These are phyloP conservation scores for Cytospora mali DNA, from an alignment of 2,329 filamentous ascomycete species.

Conservation along the genomic window DNA sequence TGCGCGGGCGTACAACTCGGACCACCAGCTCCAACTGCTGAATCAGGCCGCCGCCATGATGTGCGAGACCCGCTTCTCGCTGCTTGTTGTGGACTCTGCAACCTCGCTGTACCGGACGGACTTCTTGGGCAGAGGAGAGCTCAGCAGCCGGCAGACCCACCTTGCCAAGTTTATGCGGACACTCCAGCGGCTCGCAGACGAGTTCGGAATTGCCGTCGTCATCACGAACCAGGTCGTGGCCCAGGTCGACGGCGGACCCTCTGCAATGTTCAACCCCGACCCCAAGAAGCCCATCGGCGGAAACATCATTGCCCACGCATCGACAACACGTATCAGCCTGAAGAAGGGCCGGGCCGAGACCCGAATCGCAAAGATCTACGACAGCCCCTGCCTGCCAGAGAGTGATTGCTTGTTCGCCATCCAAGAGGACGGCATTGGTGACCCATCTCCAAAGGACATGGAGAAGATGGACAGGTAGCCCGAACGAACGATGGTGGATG, in stretches of 20 bases:
- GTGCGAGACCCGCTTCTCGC: constrained; percentile 96
- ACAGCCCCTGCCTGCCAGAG: constrained; percentile 94
- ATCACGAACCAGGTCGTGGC: constrained; percentile 99
- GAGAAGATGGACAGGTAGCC: constrained; percentile 63
- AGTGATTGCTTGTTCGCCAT: constrained; percentile 97
- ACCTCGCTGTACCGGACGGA: constrained; percentile 95
- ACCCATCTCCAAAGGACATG: constrained; percentile 92
- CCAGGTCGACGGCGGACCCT: constrained; percentile 94
- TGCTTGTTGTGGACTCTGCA: constrained; percentile 94
- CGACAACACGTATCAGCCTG: constrained; percentile 88
- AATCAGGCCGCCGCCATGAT: constrained; percentile 98
- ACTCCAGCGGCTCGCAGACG: constrained; percentile 74
- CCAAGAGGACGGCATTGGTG: constrained; percentile 93
- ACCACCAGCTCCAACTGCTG: constrained; percentile 92
- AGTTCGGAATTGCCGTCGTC: constrained; percentile 95
- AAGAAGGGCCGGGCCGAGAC: constrained; percentile 97
- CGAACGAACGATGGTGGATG: constrained; percentile 29
- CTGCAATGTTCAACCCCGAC: constrained; percentile 96
- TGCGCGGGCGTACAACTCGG: constrained; percentile 96
- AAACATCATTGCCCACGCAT: constrained; percentile 98
- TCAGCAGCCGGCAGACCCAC: constrained; percentile 90
- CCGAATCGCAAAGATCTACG: constrained; percentile 98
- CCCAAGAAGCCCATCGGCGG: constrained; percentile 99
- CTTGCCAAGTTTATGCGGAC: constrained; percentile 87
- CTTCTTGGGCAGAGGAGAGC: constrained; percentile 93